Evolutionary conservation across 164 flowering plant genomes (phyloP).

Genomic region (Chimonanthus salicifolius): DNA sequence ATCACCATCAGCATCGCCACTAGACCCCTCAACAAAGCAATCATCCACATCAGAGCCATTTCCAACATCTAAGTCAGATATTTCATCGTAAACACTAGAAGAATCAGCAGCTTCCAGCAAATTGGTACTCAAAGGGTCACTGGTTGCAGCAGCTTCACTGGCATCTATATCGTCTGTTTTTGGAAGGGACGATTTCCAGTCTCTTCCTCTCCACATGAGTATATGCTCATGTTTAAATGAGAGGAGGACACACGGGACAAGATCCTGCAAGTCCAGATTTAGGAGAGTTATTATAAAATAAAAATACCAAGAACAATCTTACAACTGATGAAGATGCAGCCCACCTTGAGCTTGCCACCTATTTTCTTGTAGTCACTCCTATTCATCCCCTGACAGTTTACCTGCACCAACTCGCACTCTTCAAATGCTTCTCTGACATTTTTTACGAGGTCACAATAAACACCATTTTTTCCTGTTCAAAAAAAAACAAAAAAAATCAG

Average conservation of each 20-base stretch:
- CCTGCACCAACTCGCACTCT: constrained; percentile 80
- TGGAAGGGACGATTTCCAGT: constrained; percentile 62
- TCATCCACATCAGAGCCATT: constrained; percentile 5
- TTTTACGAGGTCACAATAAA: constrained; percentile 51
- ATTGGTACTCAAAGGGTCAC: constrained; percentile 10
- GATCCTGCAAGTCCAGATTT: constrained; percentile 50
- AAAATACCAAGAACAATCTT: background rate
- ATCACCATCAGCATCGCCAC: too few relatives aligned
- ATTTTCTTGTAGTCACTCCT: constrained; percentile 72
- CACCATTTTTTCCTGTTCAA: constrained; percentile 65
- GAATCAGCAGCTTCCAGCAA: constrained; percentile 7
- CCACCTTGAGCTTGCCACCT: constrained; percentile 85
- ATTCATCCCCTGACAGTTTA: constrained; percentile 80
- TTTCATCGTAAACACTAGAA: constrained; percentile 19
- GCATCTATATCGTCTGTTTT: constrained; percentile 16
- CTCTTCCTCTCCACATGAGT: constrained; percentile 82
- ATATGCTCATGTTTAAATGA: constrained; percentile 82
- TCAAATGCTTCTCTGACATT: constrained; percentile 88
- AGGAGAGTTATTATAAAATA: background rate
- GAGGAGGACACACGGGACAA: constrained; percentile 79
- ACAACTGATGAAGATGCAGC: constrained; percentile 1
- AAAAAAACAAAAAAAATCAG: background rate
- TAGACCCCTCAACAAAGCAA: too few relatives aligned
- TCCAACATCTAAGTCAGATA: constrained; percentile 10
- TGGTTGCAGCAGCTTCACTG: constrained; percentile 15